phyloP scores from a whole-genome alignment of 2,329 filamentous ascomycete genomes.

The Talaromyces sp. region DNA sequence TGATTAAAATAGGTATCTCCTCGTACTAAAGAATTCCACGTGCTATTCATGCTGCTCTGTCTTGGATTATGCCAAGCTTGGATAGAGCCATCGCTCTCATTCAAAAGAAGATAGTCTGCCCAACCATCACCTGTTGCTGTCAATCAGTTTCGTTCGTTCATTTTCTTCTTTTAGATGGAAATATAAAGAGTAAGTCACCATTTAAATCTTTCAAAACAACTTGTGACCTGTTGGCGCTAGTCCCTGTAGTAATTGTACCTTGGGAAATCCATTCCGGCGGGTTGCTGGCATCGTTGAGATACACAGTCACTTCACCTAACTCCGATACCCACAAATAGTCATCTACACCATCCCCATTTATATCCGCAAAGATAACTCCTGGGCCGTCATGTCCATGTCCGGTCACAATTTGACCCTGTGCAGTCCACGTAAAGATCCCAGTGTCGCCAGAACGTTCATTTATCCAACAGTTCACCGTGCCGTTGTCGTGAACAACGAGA shows the following conservation, averaged over 20 bases:
- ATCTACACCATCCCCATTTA: slow-evolving; percentile 10
- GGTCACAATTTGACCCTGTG: slow-evolving; percentile 8
- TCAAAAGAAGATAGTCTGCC: background rate
- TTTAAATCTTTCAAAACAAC: background rate
- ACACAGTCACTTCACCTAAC: slow-evolving; percentile 4
- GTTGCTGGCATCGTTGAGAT: background rate
- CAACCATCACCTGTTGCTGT: background rate
- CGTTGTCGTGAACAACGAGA: slow-evolving; percentile 1
- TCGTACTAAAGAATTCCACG: no score
- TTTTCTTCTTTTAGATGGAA: no score
- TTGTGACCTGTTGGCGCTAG: background rate
- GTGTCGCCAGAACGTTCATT: background rate
- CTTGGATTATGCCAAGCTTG: no score
- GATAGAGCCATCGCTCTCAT: no score
- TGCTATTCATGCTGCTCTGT: no score
- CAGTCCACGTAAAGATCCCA: background rate
- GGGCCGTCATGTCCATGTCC: slow-evolving; percentile 1
- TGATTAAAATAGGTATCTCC: no score
- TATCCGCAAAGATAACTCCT: slow-evolving; percentile 10
- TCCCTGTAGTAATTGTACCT: slow-evolving; percentile 10
- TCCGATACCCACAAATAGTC: slow-evolving; percentile 10
- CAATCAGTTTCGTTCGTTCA: background rate
- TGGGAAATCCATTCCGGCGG: slow-evolving; percentile 1
- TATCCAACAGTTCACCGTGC: slow-evolving; percentile 1
- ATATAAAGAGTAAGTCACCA: background rate